Base-by-base conservation (phyloP, 257 asterid genomes). In the Dorcoceras hygrometricum region DNA sequence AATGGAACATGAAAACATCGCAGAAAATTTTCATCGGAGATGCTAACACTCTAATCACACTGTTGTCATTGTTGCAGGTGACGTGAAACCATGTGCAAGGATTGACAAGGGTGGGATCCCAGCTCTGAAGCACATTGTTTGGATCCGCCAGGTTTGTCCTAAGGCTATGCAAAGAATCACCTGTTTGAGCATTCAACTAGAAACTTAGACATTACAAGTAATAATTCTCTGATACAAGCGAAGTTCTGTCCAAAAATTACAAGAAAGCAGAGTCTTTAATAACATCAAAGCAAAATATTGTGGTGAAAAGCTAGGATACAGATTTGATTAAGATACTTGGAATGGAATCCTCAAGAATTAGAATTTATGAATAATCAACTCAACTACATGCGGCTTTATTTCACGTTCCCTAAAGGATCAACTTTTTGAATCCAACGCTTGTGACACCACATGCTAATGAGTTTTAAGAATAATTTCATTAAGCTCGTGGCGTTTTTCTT, bases 51-150 rank as follows among this genome's bases (percentile, higher is more conserved):
- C 99, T 73, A 70, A 93, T 90, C 36, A 93, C 99, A 71, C 96
- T 90, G 86, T 93, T 93, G 68, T 90, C 99, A 54, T 88, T 90
- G 87, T 93, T 88, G 86, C 99, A 93, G 54, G 99, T 93, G 63
- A 93, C 99, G 74, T 93, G 99, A 77, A 93, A 93, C 99, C 99
- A 93, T 73, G 99, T 90, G 73, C 99, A 93, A 11, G 99, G 99
- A 71, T 93, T 93, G 81, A 93, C 99, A 71, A 93, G 96, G 56
- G 99, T 90, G 20, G 99, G 97, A 71, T 93, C 99, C 99, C 99
- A 93, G 84, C 99, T 93, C 74, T 93, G 99, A 28, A 93, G 67
- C 67, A 93, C 99, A 73, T 88, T 93, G 85, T 88, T 86, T 32
- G 99, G 99, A 80, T 93, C 99, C 51, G 75, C 77, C 70, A 93